Percentiles rank a stretch among this genome's conserved stretches.
These are phyloP conservation scores for Penicillium brevicompactum DNA, from an alignment of 2,329 filamentous ascomycete genomes.

Conservation along the genomic window DNA sequence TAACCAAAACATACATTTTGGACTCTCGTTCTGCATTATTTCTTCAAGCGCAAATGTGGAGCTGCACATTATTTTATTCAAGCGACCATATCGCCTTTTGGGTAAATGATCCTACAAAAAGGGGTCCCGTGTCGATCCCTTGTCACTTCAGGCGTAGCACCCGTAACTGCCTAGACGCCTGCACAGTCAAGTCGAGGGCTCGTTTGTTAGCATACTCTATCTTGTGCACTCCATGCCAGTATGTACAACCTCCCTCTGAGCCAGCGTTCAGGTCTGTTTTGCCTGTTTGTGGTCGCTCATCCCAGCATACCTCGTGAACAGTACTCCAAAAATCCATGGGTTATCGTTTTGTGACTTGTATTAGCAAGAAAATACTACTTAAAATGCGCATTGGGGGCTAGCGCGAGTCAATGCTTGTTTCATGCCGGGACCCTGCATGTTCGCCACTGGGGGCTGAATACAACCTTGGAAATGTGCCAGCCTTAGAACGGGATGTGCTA, in stretches of 20 bases:
- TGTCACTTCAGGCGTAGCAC: not conserved
- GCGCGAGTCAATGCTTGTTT: not conserved
- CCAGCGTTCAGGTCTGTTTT: too few relatives aligned
- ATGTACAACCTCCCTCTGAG: too few relatives aligned
- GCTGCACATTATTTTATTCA: not conserved
- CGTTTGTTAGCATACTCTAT: too few relatives aligned
- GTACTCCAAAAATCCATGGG: too few relatives aligned
- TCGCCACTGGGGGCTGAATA: not conserved
- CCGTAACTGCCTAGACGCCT: too few relatives aligned
- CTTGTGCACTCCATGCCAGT: too few relatives aligned
- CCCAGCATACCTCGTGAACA: too few relatives aligned
- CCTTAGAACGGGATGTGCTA: too few relatives aligned
- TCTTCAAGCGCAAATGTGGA: not conserved
- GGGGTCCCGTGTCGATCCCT: not conserved
- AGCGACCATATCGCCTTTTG: not conserved
- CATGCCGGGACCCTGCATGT: not conserved
- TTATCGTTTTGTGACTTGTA: too few relatives aligned
- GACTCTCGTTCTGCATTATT: not conserved
- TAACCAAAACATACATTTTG: not conserved
- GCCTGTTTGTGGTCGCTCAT: too few relatives aligned
- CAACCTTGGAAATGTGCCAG: too few relatives aligned
- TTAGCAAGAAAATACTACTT: not conserved
- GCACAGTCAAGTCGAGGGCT: too few relatives aligned
- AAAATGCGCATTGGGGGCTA: not conserved
- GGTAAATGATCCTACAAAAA: not conserved